Evolutionary conservation across 2,329 filamentous ascomycete species (phyloP), one percentile per base, ranked within the genome.

Genomic region (Colletotrichum sp.): DNA sequence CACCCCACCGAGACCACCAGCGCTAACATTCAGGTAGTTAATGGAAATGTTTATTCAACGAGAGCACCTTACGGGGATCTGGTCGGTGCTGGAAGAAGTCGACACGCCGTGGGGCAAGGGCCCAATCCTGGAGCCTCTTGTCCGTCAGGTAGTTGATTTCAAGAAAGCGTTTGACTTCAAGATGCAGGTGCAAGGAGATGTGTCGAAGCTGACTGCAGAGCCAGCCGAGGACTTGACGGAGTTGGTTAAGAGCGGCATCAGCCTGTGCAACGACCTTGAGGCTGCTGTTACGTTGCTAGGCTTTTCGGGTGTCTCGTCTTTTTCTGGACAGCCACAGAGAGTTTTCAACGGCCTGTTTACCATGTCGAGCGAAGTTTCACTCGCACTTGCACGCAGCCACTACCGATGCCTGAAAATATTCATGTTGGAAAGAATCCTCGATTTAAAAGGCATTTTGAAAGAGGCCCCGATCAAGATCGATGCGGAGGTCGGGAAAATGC

Each of bases 41-140:
- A 72, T 70, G 72, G 72, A 77, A 36, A 60, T 61, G 36, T 76
- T 76, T 18, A 69, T 75, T 28, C 68, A 72, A 43, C 39, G 73
- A 5, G 26, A 72, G 12, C 72, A 68, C n/a, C 34, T 76, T 1
- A 63, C 68, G 4, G 63, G 59, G 1, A 70, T 76, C 1, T 77
- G 75, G 68, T 57, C 69, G 1, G 61, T 61, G 16, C 72, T 77
- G 12, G 68, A 76, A 69, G 52, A 28, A 9, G 52, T 77, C 18
- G 55, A 61, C 12, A 61, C 64, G 13, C 39, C 72, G 3, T 60
- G 65, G 63, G 64, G 68, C 24, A 55, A 67, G 21, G 68, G 68
- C 4, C 68, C 65, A 0, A n/a, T 66, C 8, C 16, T 76, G 5
- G 75, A 75, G 26, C 65, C 68, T 1, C 34, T 77, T 32, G n/a